These are phyloP conservation scores for Hyaloperonospora brassicae DNA, from an alignment of 352 stramenopile genomes.

Conservation along the genomic window DNA sequence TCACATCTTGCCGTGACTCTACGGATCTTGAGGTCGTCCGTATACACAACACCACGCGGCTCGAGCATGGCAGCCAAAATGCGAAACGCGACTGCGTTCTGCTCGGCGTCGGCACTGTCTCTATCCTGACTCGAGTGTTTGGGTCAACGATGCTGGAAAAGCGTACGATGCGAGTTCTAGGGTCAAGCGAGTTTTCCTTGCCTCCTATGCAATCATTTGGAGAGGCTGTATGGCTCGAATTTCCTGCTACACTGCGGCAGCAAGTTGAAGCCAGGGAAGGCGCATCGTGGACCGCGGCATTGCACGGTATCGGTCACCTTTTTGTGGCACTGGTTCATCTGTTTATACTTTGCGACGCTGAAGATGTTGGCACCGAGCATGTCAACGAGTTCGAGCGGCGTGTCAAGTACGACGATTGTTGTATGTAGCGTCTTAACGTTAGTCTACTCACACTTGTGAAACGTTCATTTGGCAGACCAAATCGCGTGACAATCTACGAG, in stretches of 20 bases:
- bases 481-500: conserved; percentile 86
- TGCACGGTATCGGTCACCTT: conserved; percentile 86
- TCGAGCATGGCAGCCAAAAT: conserved; percentile 6
- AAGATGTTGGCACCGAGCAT: conserved; percentile 82
- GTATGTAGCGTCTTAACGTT: neutral
- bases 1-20: conserved; percentile 79
- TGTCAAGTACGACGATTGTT: conserved; percentile 26
- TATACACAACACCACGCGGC: conserved; percentile 27
- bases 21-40: conserved; percentile 84
- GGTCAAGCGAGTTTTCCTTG: conserved; percentile 89
- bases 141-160: conserved; percentile 84
- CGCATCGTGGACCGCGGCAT: conserved; percentile 38
- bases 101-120: conserved; percentile 64
- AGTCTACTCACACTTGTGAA: conserved; percentile 4
- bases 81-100: conserved; percentile 13
- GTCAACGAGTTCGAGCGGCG: conserved; percentile 69
- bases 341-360: conserved; percentile 86
- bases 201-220: conserved; percentile 93
- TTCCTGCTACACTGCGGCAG: conserved; percentile 45
- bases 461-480: conserved; percentile 36
- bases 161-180: conserved; percentile 61
- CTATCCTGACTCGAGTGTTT: conserved; percentile 72
- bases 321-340: conserved; percentile 88
- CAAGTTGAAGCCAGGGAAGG: conserved; percentile 30
- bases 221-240: conserved; percentile 92